Conservation (phyloP, 345 rosid species). For the Hypericum perforatum region DNA sequence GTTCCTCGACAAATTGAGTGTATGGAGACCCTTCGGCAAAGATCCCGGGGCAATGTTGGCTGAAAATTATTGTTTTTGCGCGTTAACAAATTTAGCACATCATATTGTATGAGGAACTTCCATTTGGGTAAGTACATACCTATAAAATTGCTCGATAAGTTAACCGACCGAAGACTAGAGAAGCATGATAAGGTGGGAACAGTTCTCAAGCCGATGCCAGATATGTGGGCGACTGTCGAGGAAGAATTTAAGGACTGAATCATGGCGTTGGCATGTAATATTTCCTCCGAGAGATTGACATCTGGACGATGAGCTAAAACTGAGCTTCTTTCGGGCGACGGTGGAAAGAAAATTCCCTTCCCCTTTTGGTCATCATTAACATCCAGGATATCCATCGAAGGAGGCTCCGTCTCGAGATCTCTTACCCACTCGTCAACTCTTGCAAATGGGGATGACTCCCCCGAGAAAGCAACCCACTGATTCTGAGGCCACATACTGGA, state of each 20-base stretch:
- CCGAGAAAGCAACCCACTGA: slow-evolving; percentile 80
- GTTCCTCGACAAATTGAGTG: slow-evolving; percentile 70
- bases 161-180: slow-evolving; percentile 67
- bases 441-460: slow-evolving; percentile 46
- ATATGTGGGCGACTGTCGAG: slow-evolving; percentile 73
- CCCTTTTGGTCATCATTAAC: slow-evolving; percentile 21
- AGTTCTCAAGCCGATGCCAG: slow-evolving; percentile 68
- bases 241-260: slow-evolving; percentile 77
- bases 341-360: slow-evolving; percentile 29
- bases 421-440: slow-evolving; percentile 84
- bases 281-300: slow-evolving; percentile 45
- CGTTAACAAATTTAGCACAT: background rate
- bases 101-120: background rate
- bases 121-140: slow-evolving; percentile 35
- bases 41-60: slow-evolving; percentile 61
- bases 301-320: slow-evolving; percentile 21
- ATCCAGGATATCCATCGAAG: slow-evolving; percentile 5
- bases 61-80: slow-evolving; percentile 21
- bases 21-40: slow-evolving; percentile 79
- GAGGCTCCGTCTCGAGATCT: slow-evolving; percentile 37
- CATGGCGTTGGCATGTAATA: slow-evolving; percentile 52
- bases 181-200: slow-evolving; percentile 62
- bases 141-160: slow-evolving; percentile 70
- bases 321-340: slow-evolving; percentile 36
- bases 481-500: slow-evolving; percentile 56